A percentile compares a stretch with the other conserved stretches of the same genome.
Evolutionary conservation across 306 rosid genomes (phyloP).

Genomic region (Pachyrhizus erosus): DNA sequence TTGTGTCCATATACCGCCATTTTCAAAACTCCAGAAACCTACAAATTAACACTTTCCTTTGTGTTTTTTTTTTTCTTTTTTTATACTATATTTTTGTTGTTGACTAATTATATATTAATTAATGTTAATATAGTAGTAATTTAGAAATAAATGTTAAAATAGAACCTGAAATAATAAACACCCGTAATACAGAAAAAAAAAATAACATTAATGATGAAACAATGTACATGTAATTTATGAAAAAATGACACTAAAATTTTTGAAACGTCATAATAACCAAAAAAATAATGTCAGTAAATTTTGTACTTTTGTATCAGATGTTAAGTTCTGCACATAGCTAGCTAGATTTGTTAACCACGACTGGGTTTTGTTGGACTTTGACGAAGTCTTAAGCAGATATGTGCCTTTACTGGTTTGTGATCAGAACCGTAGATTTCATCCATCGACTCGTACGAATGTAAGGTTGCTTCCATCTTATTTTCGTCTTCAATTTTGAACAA

Average conservation of each 20-base stretch:
- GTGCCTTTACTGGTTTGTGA: slow-evolving; percentile 82
- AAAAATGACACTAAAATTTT: no score
- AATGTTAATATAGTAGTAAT: no score
- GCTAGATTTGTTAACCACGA: background rate
- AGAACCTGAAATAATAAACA: background rate
- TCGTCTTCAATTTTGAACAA: slow-evolving; percentile 61
- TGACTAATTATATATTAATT: background rate
- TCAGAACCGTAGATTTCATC: slow-evolving; percentile 68
- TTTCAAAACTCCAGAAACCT: slow-evolving; percentile 7
- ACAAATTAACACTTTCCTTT: background rate
- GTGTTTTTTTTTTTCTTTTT: background rate
- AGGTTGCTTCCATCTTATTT: slow-evolving; percentile 51
- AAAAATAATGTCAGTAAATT: no score
- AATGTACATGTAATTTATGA: no score
- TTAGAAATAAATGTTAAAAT: background rate
- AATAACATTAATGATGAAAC: no score
- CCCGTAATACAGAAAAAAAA: no score
- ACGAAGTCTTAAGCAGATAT: slow-evolving; percentile 57
- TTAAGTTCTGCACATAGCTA: background rate
- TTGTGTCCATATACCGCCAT: background rate
- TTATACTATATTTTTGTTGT: background rate
- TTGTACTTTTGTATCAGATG: background rate
- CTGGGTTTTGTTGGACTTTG: slow-evolving; percentile 18
- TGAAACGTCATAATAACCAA: no score
- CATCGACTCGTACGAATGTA: slow-evolving; percentile 64